Evolutionary conservation across 352 stramenopile genomes (phyloP), one percentile per base, ranked within the genome.

Genomic region (Globisporangium spiculum): DNA sequence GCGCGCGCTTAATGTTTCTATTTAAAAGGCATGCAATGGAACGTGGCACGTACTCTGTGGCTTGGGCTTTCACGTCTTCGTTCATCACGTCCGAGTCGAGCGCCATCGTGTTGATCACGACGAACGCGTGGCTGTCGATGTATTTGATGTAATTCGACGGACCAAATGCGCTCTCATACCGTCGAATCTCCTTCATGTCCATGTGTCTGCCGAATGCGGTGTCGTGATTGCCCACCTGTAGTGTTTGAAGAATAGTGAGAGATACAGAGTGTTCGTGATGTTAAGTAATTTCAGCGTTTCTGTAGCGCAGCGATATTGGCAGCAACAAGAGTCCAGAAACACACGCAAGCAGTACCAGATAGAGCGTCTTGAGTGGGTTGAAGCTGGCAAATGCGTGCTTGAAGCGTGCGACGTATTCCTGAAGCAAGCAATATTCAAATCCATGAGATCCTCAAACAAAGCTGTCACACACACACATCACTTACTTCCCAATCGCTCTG

Each of bases 61-160:
- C 78, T 65, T 91, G 69, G 4, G 75, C 75, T 38, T 79, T 69
- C 34, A 93, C 70, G n/a, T 84, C 78, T 3, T 69, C 72, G 53
- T 78, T 76, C 3, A 60, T 8, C 2, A 90, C 81, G 34, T 94
- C 80, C 16, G 66, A 72, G 66, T 94, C 87, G 16, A 93, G 72
- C 22, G 85, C 87, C 85, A 94, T 94, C 7, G 87, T 91, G 65
- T 93, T 92, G 60, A 94, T 70, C 20, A 75, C 75, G 8, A 94
- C 71, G 69, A 93, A 86, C 9, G 73, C 70, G 72, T 94, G 81
- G 26, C 72, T 75, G 18, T 68, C 70, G 20, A 91, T 69, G 44
- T 78, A 76, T 3, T 83, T 71, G 41, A 84, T 68, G 56, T 67
- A 75, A 63, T 94, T 94, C 3, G 80, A 75, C 3, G 74, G 60